Evolutionary conservation across 768 basidiomycete species (phyloP).

Genomic region (Saitozyma sp.): DNA sequence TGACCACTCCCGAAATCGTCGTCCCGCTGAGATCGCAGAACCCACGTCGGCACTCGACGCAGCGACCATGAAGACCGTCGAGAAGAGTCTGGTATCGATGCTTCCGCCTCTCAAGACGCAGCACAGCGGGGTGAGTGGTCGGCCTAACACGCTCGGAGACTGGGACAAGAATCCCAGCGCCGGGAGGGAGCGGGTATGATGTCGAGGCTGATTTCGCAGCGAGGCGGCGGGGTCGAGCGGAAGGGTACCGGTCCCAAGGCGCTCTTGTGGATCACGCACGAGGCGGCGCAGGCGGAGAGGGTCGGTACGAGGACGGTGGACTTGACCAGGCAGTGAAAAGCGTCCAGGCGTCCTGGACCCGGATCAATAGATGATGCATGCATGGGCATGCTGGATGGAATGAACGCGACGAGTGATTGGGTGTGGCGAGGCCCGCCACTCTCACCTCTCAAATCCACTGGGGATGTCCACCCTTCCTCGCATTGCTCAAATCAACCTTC

Average conservation of each 20-base stretch:
- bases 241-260: slow-evolving; percentile 58
- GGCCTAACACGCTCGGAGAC: neutral
- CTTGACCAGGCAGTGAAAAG: slow-evolving; percentile 8
- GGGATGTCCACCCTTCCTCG: neutral
- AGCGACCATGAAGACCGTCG: slow-evolving; percentile 66
- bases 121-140: neutral
- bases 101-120: slow-evolving; percentile 52
- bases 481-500: neutral
- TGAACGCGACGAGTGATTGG: neutral
- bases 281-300: slow-evolving; percentile 72
- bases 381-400: no score
- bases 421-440: neutral
- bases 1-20: no score
- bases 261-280: slow-evolving; percentile 85
- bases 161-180: no score
- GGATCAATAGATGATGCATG: no score
- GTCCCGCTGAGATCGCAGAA: slow-evolving; percentile 58
- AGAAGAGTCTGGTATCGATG: slow-evolving; percentile 62
- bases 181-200: no score
- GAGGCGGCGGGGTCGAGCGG: slow-evolving; percentile 7
- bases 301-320: slow-evolving; percentile 64
- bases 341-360: no score
- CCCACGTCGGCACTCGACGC: slow-evolving; percentile 86
- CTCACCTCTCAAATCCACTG: neutral
- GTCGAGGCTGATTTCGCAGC: neutral